Evolutionary conservation across 1,284 basidiomycete genomes (phyloP).

Genomic region (Ceratobasidium sp.): DNA sequence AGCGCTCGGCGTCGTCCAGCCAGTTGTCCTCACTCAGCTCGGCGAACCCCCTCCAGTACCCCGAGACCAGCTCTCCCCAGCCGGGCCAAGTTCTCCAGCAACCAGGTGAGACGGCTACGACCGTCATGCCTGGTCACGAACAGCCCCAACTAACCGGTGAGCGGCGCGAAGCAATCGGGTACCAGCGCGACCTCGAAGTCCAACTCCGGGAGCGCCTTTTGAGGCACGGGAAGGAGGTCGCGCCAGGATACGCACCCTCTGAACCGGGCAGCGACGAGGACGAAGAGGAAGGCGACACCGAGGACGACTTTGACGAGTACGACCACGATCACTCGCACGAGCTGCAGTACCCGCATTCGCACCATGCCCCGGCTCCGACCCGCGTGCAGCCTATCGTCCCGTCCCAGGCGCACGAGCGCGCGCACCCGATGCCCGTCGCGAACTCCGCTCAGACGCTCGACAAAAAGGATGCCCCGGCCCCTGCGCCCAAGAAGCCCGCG

Average conservation of each 20-base stretch:
- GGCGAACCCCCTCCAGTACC: background rate
- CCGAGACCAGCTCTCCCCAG: background rate
- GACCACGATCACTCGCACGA: too few relatives aligned
- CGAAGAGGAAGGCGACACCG: too few relatives aligned
- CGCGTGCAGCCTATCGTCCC: slow-evolving; percentile 12
- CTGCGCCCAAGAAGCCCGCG: slow-evolving; percentile 43
- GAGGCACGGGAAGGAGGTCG: background rate
- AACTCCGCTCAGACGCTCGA: background rate
- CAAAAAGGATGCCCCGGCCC: background rate
- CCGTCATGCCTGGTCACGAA: background rate
- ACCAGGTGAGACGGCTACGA: background rate
- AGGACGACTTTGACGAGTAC: too few relatives aligned
- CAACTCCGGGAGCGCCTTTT: background rate
- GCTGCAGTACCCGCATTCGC: background rate
- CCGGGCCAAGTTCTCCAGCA: background rate
- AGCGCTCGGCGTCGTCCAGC: background rate
- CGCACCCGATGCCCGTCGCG: background rate
- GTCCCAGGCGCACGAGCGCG: slow-evolving; percentile 29
- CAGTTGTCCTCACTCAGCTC: background rate
- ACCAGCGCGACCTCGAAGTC: background rate
- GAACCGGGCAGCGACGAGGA: background rate
- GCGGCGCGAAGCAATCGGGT: background rate
- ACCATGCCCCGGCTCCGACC: background rate
- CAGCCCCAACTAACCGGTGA: background rate
- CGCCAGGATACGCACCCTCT: background rate